Percentiles rank a stretch among this genome's conserved stretches.
Conservation (phyloP, 2,329 filamentous ascomycete species). For the Epichloe gansuensis region DNA sequence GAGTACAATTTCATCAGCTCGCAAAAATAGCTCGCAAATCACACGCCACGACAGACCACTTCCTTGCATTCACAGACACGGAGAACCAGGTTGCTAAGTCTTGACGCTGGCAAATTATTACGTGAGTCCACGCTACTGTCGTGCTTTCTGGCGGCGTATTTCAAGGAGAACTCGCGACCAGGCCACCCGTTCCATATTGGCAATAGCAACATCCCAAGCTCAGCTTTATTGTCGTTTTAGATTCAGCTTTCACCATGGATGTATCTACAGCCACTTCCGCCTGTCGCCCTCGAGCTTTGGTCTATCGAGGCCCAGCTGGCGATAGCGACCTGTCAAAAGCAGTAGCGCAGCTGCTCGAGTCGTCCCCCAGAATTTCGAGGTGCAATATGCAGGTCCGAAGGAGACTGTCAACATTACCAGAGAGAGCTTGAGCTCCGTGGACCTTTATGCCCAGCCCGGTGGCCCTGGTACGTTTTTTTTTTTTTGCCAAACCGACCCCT, state of each 20-base stretch:
- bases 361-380: constrained; percentile 11
- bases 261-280: not conserved
- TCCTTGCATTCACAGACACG: not conserved
- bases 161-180: not conserved
- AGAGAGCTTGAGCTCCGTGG: constrained; percentile 8
- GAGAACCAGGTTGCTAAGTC: not conserved
- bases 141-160: not conserved
- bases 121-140: not conserved
- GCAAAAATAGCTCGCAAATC: not conserved
- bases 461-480: constrained; percentile 10
- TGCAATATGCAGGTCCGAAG: constrained; percentile 11
- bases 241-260: not conserved
- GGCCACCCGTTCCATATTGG: not conserved
- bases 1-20: not conserved
- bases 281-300: constrained; percentile 9
- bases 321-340: constrained; percentile 10
- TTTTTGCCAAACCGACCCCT: not conserved
- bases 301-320: constrained; percentile 13
- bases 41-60: not conserved
- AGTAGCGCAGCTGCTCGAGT: constrained; percentile 12
- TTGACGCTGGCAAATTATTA: not conserved
- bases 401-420: constrained; percentile 9
- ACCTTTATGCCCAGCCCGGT: constrained; percentile 12
- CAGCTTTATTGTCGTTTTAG: not conserved
- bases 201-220: not conserved